Evolutionary conservation across 2,329 filamentous ascomycete genomes (phyloP), one percentile per base, ranked within the genome.

Genomic region (Colletotrichum acutatum): DNA sequence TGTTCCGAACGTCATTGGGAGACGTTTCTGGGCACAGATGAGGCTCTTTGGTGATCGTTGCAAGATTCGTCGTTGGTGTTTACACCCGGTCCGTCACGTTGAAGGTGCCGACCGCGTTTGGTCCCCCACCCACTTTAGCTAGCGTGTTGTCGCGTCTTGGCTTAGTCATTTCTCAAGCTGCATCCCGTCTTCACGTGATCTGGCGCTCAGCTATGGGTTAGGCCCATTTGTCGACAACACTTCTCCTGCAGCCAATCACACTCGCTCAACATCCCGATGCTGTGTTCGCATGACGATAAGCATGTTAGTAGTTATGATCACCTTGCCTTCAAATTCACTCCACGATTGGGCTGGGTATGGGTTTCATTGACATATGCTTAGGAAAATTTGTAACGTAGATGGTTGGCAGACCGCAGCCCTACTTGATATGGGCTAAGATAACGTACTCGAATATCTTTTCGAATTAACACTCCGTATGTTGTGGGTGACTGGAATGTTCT

Each of bases 181-280:
- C 3, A 6, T 32, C 66, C 63, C 74, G 72, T 61, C n/a, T 57
- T 66, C 74, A 75, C 74, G 74, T 75, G 74, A 70, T 42, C 59
- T 72, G 74, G 74, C 62, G 72, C 68, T n/a, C 28, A 4, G 16
- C 4, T 12, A 3, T 5, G 26, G 32, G 30, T n/a, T 30, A 24
- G 6, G 11, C 3, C n/a, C 22, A 8, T 32, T 30, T 56, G 26
- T 56, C 49, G 7, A 28, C 46, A 12, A 64, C 32, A 56, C 22
- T 28, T 26, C 16, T 42, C 28, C n/a, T 37, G 26, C 4, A 16
- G 19, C 49, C 52, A 65, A 56, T 54, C 9, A n/a, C 34, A 64
- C 19, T 7, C n/a, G 49, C 37, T 16, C n/a, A 8, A 2, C 24
- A 22, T 59, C 16, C 22, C 32, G 24, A 9, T 19, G 1, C 19